Conservation (phyloP, 1,284 basidiomycete genomes). For the Puccinia hordei region DNA sequence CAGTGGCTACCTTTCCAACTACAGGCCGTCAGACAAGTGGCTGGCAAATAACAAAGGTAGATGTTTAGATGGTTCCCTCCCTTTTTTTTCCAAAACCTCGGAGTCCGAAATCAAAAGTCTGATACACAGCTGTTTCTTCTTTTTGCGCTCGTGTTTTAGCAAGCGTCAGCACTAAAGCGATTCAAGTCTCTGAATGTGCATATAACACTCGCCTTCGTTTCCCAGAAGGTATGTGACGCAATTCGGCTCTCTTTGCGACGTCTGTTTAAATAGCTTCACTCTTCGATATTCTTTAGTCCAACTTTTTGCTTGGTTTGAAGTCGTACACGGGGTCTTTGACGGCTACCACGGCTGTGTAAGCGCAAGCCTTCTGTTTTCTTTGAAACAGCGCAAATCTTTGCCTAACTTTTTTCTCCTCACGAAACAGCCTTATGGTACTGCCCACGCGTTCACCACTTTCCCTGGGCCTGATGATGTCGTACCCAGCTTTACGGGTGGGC, state of each 20-base stretch:
- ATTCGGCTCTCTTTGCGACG: background rate
- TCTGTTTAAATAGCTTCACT: background rate
- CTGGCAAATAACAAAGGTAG: background rate
- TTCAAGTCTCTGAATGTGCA: slow-evolving; percentile 22
- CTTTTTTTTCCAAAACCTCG: background rate
- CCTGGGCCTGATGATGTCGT: background rate
- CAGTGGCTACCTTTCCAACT: background rate
- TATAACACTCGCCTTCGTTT: background rate
- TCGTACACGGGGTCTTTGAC: background rate
- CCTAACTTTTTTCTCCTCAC: background rate
- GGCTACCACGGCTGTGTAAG: slow-evolving; percentile 15
- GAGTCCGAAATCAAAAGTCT: no score
- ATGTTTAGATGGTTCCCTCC: no score
- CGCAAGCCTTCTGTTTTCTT: background rate
- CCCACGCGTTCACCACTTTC: background rate
- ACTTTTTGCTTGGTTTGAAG: slow-evolving; percentile 12
- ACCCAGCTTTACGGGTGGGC: slow-evolving; percentile 8
- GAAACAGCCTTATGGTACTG: slow-evolving; percentile 25
- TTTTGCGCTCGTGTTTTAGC: background rate
- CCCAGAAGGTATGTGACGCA: slow-evolving; percentile 3
- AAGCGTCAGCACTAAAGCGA: background rate
- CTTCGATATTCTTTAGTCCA: slow-evolving; percentile 4
- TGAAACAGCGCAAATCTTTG: background rate
- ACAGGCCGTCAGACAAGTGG: background rate
- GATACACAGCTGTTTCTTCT: background rate